phyloP scores from a whole-genome alignment of 2,329 filamentous ascomycete genomes.

The Fonsecaea multimorphosa region DNA sequence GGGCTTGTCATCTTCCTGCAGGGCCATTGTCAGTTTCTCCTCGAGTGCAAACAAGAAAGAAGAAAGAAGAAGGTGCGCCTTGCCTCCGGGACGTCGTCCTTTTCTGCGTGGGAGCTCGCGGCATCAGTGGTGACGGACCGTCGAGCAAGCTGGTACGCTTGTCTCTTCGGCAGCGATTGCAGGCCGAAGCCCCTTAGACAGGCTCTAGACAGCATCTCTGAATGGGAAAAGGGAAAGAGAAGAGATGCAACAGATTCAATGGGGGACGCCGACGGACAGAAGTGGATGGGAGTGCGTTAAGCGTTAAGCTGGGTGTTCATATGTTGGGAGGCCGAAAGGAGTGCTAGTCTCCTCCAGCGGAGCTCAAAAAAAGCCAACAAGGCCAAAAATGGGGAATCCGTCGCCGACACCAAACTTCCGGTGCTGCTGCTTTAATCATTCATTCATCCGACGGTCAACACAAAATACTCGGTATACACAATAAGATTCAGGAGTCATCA shows the following conservation, averaged over 20 bases:
- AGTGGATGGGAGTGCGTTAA: conserved; percentile 19
- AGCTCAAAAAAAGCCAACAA: conserved; percentile 10
- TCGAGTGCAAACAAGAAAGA: not conserved
- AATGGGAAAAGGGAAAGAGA: conserved; percentile 20
- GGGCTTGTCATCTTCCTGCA: conserved; percentile 86
- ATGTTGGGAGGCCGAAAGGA: conserved; percentile 34
- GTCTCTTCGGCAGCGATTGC: conserved; percentile 48
- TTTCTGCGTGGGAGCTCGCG: conserved; percentile 86
- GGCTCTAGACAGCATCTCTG: conserved; percentile 38
- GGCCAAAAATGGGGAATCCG: conserved; percentile 1
- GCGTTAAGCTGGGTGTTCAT: conserved; percentile 18
- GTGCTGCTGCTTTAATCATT: not conserved
- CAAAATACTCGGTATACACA: not conserved
- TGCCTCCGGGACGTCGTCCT: conserved; percentile 72
- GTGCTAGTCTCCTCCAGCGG: conserved; percentile 21
- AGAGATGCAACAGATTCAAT: conserved; percentile 12
- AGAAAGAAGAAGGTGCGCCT: conserved; percentile 49
- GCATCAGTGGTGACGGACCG: conserved; percentile 94
- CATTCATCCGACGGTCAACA: not conserved
- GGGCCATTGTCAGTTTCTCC: conserved; percentile 19
- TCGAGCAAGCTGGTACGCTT: conserved; percentile 58
- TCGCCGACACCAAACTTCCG: not conserved
- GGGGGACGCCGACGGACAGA: conserved; percentile 10
- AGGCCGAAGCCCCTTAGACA: conserved; percentile 40
- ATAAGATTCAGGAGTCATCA: not conserved